Evolutionary conservation across 1,284 basidiomycete species (phyloP).

Genomic region (Marasmius fiardii): DNA sequence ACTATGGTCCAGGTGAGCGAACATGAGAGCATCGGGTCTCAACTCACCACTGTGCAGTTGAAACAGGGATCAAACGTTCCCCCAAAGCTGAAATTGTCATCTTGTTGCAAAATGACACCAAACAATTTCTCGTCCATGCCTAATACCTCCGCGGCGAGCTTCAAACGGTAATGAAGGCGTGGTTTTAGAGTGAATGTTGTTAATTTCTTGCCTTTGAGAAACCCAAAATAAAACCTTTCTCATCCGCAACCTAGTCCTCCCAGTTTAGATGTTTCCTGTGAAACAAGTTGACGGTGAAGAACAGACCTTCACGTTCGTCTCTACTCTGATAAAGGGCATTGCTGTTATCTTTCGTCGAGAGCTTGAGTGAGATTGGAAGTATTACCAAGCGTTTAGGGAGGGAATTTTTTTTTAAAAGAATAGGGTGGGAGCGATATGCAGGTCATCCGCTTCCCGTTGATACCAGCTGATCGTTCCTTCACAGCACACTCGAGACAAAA

Average conservation of each 20-base stretch:
- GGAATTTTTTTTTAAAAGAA: not conserved
- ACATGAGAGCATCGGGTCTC: not conserved
- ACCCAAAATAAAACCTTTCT: not conserved
- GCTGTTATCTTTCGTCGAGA: too few relatives aligned
- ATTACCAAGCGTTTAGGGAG: not conserved
- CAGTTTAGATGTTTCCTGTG: not conserved
- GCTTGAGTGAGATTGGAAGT: not conserved
- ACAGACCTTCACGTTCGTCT: not conserved
- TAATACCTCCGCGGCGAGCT: not conserved
- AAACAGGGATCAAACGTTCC: not conserved
- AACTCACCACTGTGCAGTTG: not conserved
- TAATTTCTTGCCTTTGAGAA: not conserved
- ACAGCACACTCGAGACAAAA: too few relatives aligned
- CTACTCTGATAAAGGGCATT: not conserved
- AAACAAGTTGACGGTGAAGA: not conserved
- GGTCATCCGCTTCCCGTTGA: too few relatives aligned
- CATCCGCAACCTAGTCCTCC: not conserved
- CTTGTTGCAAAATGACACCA: not conserved
- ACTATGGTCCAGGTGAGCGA: not conserved
- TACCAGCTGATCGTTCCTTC: too few relatives aligned
- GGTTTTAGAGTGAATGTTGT: not conserved
- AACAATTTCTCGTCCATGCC: not conserved
- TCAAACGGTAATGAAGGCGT: too few relatives aligned
- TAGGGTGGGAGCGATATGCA: not conserved
- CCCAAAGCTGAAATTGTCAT: not conserved